Conservation (phyloP, 2,329 filamentous ascomycete species). For the Fusarium sublunatum region DNA sequence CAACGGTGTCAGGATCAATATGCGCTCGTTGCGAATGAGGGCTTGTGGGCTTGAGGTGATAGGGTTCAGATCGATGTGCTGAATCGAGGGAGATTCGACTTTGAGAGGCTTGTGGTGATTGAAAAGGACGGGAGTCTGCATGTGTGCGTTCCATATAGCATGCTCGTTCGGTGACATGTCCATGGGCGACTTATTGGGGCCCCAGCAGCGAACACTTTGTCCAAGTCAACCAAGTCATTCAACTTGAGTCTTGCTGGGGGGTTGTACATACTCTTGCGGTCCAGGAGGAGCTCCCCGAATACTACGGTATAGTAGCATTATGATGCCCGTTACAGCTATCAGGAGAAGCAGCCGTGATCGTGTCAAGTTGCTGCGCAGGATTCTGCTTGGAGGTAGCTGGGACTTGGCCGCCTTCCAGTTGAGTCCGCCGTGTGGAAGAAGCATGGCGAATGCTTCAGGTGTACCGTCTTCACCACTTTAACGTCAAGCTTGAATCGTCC, state of each 20-base stretch:
- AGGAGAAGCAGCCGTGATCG: constrained; percentile 82
- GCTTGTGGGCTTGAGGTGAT: constrained; percentile 85
- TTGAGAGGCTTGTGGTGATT: constrained; percentile 92
- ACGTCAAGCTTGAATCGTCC: constrained; percentile 11
- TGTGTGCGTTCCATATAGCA: constrained; percentile 86
- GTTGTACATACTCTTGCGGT: constrained; percentile 81
- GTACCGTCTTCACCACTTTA: constrained; percentile 34
- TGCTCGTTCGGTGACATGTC: constrained; percentile 94
- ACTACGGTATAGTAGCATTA: constrained; percentile 89
- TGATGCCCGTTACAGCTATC: constrained; percentile 73
- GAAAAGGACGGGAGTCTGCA: constrained; percentile 93
- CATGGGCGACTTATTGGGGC: constrained; percentile 94
- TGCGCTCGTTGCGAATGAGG: constrained; percentile 81
- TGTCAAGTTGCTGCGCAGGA: constrained; percentile 76
- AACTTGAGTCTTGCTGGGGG: constrained; percentile 1
- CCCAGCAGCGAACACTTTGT: constrained; percentile 94
- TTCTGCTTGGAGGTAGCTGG: constrained; percentile 80
- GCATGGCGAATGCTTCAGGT: constrained; percentile 68
- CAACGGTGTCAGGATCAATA: constrained; percentile 92
- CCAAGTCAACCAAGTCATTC: constrained; percentile 43
- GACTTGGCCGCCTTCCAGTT: constrained; percentile 92
- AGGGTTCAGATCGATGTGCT: constrained; percentile 84
- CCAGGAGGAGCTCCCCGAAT: constrained; percentile 83
- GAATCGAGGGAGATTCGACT: constrained; percentile 83
- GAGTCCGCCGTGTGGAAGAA: constrained; percentile 87